Base-by-base conservation (phyloP, 1,139 yeast genomes). In the Yamadazyma songkhlaensis region DNA sequence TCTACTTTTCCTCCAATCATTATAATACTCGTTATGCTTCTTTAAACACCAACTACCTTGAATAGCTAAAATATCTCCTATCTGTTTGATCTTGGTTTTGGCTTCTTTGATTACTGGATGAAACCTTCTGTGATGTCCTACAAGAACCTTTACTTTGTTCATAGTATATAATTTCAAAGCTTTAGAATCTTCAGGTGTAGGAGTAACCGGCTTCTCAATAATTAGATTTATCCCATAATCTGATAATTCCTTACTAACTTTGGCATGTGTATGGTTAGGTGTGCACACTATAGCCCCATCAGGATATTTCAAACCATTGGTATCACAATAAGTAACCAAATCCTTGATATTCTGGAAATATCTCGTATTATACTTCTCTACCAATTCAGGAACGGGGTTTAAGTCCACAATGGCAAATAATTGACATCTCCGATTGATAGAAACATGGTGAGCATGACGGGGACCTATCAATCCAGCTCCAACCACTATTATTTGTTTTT, bases 401-500 rank as follows among this genome's bases (percentile, higher is more conserved):
- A 68, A 67, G 40, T 67, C 74, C 8, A 67, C 51, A 1, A 67
- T 55, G 9, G 58, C 74, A 45, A 64, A 60, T 9, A 67, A 49
- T 13, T 52, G 52, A 10, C 69, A 56, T 6, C 21, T 8, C 11
- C 26, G 34, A 22, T 38, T 38, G 10, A 27, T 14, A 4, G 14
- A 15, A 10, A 67, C 57, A 42, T 66, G 72, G 26, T 50, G 43
- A 7, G 72, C 72, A 47, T 67, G 74, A 31, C 74, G 57, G 4
- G 73, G 73, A 0, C 74, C 73, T 25, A 67, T 66, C 13, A 67
- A 51, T 0, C 74, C 74, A 3, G 70, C 71, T 3, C 73, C 73
- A 14, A 38, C 36, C 2, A 38, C 38, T 4, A 38, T 34, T 2
- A 38, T 31, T 13, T 25, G 27, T 15, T 27, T 27, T 13, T 27